phyloP scores from a whole-genome alignment of 2,329 filamentous ascomycete species.

The Arthrobotrys iridis region DNA sequence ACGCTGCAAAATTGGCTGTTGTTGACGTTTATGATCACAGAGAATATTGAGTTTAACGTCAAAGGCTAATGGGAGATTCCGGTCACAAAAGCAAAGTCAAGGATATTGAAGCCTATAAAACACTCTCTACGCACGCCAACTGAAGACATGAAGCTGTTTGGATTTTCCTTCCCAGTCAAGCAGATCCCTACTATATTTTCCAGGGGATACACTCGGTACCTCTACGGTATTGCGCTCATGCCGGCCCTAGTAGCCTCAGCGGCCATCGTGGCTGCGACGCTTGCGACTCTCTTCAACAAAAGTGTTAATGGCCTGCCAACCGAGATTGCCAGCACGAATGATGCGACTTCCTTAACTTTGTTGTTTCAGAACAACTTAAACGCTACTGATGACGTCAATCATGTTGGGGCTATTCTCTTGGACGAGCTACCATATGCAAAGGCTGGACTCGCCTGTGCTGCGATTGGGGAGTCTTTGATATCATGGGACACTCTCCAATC shows the following conservation, averaged over 20 bases:
- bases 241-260: slow-evolving; percentile 3
- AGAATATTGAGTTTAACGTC: not conserved
- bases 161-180: slow-evolving; percentile 15
- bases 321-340: slow-evolving; percentile 57
- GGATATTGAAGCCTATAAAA: not conserved
- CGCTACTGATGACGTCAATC: slow-evolving; percentile 66
- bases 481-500: slow-evolving; percentile 62
- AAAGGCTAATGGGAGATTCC: not conserved
- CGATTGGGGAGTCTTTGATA: slow-evolving; percentile 65
- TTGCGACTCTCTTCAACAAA: not conserved
- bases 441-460: slow-evolving; percentile 63
- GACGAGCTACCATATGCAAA: slow-evolving; percentile 62
- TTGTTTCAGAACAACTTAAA: slow-evolving; percentile 69
- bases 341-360: slow-evolving; percentile 65
- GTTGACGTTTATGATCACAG: not conserved
- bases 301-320: not conserved
- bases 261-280: not conserved
- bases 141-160: slow-evolving; percentile 3
- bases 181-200: not conserved
- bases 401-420: slow-evolving; percentile 66
- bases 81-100: slow-evolving; percentile 7
- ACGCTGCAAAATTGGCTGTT: not conserved
- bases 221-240: not conserved
- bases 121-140: not conserved
- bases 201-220: not conserved